Base-by-base conservation (phyloP, 441 rosid species). In the Theobroma grandiflorum region DNA sequence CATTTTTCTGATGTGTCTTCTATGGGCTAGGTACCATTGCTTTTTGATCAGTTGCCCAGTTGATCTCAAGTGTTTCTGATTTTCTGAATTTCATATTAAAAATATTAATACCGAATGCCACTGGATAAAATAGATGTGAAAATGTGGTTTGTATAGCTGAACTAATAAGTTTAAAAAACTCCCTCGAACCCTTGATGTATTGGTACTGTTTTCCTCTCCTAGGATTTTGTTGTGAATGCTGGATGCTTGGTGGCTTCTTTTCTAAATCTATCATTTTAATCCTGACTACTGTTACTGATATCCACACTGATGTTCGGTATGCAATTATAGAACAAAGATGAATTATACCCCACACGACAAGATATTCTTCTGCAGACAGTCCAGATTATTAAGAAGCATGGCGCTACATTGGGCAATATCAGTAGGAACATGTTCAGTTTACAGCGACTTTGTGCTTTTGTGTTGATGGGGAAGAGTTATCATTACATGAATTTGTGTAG, bases 311-410 rank as follows among this genome's bases (percentile, higher is more conserved):
- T 69, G 52, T 85, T 57, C 26, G 33, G 42, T 52, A 1, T 77
- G 52, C 76, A 40, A 68, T 81, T 76, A 40, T 76, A 94, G 97
- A 89, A 93, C 73, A 91, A 91, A 88, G 90, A 90, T 45, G 95
- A 94, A 84, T 63, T 89, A 62, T 87, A 91, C 85, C 31, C 89
- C 49, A 78, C 93, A 42, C 89, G 93, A 77, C 93, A 93, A 84
- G 94, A 95, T 62, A 88, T 95, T 78, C 93, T 94, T 67, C 79
- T 95, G 70, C 93, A 89, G 81, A 81, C 94, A 1, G 95, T 88
- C 69, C 83, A 74, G 85, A 90, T 95, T 84, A 87, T 94, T 64
- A 88, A 89, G 89, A 84, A 87, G 80, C 93, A 93, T 10, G 98
- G 98, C 76, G 98, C 89, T 26, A 79, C 78, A 18, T 78, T 95